Conservation (phyloP, 306 rosid genomes). For the Heteromeles arbutifolia region DNA sequence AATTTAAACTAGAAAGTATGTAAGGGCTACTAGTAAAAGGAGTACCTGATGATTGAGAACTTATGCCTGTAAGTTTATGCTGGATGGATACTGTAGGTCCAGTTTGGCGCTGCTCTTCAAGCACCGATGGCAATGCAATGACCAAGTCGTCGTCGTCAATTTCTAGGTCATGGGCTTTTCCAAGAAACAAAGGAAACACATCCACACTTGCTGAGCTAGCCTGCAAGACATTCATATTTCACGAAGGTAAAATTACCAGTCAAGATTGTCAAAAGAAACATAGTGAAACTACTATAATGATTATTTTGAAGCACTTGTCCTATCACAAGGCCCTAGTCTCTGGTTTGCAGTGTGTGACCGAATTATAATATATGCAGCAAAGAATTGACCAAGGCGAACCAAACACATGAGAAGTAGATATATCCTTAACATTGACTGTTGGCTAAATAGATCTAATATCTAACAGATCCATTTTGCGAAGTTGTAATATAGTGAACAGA, state of each 20-base stretch:
- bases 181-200: slow-evolving; percentile 62
- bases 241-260: not conserved
- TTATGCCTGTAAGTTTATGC: slow-evolving; percentile 65
- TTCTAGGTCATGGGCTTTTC: slow-evolving; percentile 34
- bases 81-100: slow-evolving; percentile 46
- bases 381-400: not conserved
- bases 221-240: slow-evolving; percentile 39
- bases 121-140: slow-evolving; percentile 28
- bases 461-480: not conserved
- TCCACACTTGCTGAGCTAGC: slow-evolving; percentile 55
- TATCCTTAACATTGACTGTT: not conserved
- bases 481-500: not conserved
- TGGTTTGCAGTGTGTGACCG: not conserved
- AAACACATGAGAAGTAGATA: not conserved
- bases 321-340: not conserved
- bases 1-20: not conserved
- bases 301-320: not conserved
- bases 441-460: not conserved
- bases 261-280: not conserved
- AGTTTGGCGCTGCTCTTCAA: slow-evolving; percentile 33
- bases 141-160: slow-evolving; percentile 48
- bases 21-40: not conserved
- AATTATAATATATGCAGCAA: not conserved
- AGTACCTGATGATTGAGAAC: slow-evolving; percentile 60
- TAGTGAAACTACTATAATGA: not conserved